Evolutionary conservation across 2,329 filamentous ascomycete species (phyloP).

Genomic region (Aspergillus calidoustus): DNA sequence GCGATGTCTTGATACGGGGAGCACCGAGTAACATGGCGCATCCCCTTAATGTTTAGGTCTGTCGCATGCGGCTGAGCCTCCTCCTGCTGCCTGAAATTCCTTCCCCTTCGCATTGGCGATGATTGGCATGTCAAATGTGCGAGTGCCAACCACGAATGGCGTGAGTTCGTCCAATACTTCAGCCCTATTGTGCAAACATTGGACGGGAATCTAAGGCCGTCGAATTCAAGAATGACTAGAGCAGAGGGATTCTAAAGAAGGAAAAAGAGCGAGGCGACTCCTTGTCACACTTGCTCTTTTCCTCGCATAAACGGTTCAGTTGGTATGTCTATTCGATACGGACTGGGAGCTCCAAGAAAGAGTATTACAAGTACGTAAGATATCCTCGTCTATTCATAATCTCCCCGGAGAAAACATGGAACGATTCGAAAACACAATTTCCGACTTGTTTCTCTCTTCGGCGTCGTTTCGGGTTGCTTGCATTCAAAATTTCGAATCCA

Average conservation of each 20-base stretch:
- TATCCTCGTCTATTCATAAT: background rate
- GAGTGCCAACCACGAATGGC: background rate
- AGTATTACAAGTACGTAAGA: slow-evolving; percentile 1
- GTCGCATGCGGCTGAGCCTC: slow-evolving; percentile 9
- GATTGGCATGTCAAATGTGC: background rate
- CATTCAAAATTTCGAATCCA: slow-evolving; percentile 11
- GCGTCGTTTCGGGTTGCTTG: background rate
- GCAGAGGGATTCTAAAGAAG: background rate
- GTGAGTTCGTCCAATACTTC: background rate
- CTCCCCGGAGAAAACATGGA: background rate
- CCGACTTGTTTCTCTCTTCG: background rate
- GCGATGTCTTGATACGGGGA: background rate
- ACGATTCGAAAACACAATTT: background rate
- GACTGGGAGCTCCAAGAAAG: background rate
- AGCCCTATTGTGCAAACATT: background rate
- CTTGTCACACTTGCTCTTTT: background rate
- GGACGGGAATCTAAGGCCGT: background rate
- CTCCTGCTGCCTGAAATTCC: background rate
- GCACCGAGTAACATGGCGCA: background rate
- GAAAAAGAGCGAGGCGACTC: background rate
- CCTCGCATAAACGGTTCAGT: background rate
- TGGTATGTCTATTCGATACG: background rate
- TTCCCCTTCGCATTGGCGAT: background rate
- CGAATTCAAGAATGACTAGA: background rate
- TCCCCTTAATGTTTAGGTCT: background rate